Conservation (phyloP, 768 basidiomycete species). For the Panaeolus papilionaceus region DNA sequence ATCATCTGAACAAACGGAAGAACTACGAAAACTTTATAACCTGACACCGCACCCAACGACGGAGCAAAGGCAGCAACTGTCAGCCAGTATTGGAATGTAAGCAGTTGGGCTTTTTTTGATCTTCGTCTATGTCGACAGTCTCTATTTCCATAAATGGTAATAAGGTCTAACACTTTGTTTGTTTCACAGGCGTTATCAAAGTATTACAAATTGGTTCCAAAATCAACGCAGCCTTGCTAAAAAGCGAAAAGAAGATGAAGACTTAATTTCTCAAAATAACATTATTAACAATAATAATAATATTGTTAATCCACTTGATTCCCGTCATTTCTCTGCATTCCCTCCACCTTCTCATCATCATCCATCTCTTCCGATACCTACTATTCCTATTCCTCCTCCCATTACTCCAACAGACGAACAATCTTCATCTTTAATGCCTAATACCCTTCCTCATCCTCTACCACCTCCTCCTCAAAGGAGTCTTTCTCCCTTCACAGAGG, state of each 20-base stretch:
- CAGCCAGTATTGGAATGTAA: conserved; percentile 78
- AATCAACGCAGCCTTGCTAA: conserved; percentile 82
- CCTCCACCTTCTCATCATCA: conserved; percentile 54
- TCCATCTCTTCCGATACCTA: conserved; percentile 48
- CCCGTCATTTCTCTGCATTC: conserved; percentile 51
- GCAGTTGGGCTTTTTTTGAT: conserved; percentile 42
- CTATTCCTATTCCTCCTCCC: conserved; percentile 22
- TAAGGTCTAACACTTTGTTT: conserved; percentile 31
- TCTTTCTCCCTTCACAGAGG: conserved; percentile 47
- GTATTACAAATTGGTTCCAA: conserved; percentile 88
- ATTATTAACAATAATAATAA: conserved; percentile 18
- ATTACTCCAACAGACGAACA: background rate
- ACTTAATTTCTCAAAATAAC: conserved; percentile 33
- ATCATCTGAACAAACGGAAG: conserved; percentile 67
- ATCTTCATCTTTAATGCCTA: conserved; percentile 5
- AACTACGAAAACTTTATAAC: conserved; percentile 70
- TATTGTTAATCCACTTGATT: conserved; percentile 36
- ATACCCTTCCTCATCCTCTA: conserved; percentile 39
- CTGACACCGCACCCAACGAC: conserved; percentile 69
- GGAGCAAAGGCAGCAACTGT: conserved; percentile 70
- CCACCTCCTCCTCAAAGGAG: conserved; percentile 38
- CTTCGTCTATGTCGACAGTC: conserved; percentile 29
- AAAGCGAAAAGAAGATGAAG: conserved; percentile 69
- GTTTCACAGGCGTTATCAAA: conserved; percentile 71
- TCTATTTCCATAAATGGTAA: conserved; percentile 33